These are phyloP conservation scores for Colletotrichum theobromicola DNA, from an alignment of 2,329 filamentous ascomycete genomes.

Conservation along the genomic window DNA sequence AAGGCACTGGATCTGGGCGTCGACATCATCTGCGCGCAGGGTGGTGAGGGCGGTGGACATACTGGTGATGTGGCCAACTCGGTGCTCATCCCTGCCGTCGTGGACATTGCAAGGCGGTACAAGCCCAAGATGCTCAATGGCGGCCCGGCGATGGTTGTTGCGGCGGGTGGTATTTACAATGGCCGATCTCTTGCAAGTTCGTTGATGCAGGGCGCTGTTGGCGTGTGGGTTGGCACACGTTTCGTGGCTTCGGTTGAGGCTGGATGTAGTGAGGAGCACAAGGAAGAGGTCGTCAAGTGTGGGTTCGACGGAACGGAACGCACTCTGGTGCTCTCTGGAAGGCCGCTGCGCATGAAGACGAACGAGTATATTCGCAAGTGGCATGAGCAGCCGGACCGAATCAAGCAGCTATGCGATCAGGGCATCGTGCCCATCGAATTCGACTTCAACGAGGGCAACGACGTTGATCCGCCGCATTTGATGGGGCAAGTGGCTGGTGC, in stretches of 20 bases:
- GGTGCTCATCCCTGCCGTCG: slow-evolving; percentile 86
- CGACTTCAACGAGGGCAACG: slow-evolving; percentile 82
- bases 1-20: slow-evolving; percentile 88
- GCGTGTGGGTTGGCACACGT: slow-evolving; percentile 93
- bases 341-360: slow-evolving; percentile 79
- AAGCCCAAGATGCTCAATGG: slow-evolving; percentile 73
- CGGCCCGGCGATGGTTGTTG: slow-evolving; percentile 77
- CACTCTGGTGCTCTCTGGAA: slow-evolving; percentile 81
- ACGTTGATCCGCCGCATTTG: slow-evolving; percentile 84
- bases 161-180: slow-evolving; percentile 86
- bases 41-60: slow-evolving; percentile 91
- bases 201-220: slow-evolving; percentile 86
- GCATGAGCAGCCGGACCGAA: slow-evolving; percentile 77
- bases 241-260: slow-evolving; percentile 88
- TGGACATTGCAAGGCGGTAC: slow-evolving; percentile 80
- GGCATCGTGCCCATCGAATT: slow-evolving; percentile 83
- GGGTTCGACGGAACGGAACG: slow-evolving; percentile 80
- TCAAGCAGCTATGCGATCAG: slow-evolving; percentile 74
- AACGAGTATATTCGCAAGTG: slow-evolving; percentile 86
- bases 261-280: slow-evolving; percentile 81
- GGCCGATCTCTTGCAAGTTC: slow-evolving; percentile 81
- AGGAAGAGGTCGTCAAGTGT: slow-evolving; percentile 82
- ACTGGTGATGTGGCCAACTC: slow-evolving; percentile 86
- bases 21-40: slow-evolving; percentile 91
- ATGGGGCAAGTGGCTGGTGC: slow-evolving; percentile 93